Evolutionary conservation across 2,329 filamentous ascomycete species (phyloP).

Genomic region (Cladosporium sp.): DNA sequence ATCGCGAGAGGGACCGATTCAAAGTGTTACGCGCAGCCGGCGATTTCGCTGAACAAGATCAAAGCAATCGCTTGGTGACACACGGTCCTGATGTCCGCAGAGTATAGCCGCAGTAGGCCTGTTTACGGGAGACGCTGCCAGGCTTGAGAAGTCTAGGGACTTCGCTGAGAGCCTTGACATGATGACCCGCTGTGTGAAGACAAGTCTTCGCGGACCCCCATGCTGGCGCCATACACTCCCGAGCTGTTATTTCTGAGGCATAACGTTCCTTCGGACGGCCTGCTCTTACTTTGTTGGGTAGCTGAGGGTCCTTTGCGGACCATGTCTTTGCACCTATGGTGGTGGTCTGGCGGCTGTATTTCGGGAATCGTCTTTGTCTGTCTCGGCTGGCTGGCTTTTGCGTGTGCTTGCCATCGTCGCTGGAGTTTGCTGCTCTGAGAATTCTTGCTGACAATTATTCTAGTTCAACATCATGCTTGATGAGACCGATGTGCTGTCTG

Average conservation of each 20-base stretch:
- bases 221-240: neutral
- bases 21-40: neutral
- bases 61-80: neutral
- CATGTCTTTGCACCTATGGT: neutral
- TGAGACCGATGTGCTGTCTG: conserved; percentile 83
- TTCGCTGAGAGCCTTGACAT: neutral
- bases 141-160: no score
- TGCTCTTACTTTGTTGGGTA: neutral
- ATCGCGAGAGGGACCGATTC: neutral
- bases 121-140: no score
- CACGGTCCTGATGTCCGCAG: neutral
- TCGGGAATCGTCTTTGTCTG: neutral
- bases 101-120: neutral
- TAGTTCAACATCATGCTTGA: conserved; percentile 95
- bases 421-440: neutral
- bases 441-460: conserved; percentile 9
- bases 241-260: neutral
- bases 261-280: neutral
- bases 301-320: neutral
- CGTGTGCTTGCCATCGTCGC: neutral
- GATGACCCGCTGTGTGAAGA: neutral
- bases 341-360: neutral
- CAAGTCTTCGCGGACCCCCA: neutral
- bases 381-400: neutral
- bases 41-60: neutral